Percentiles rank a stretch among this genome's conserved stretches.
These are phyloP conservation scores for Hyphopichia buzzinii DNA, from an alignment of 1,139 yeast species.

Conservation along the genomic window DNA sequence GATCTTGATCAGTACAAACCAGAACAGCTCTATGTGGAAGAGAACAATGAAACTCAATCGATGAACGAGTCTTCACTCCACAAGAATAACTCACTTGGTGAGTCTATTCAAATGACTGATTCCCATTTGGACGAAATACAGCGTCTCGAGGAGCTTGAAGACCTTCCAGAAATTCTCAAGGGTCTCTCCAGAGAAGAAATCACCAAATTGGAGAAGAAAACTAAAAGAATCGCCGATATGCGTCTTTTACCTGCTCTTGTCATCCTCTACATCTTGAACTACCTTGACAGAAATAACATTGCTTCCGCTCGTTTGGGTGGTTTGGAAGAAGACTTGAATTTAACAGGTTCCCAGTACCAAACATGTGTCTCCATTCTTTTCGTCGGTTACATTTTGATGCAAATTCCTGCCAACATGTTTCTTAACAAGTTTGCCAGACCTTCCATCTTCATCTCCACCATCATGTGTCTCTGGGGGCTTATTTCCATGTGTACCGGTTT, in stretches of 20 bases:
- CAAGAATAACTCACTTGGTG: not conserved
- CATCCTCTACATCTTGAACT: conserved; percentile 51
- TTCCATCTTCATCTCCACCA: conserved; percentile 46
- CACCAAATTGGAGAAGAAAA: conserved; percentile 34
- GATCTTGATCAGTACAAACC: not conserved
- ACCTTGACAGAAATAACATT: conserved; percentile 59
- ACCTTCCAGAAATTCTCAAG: conserved; percentile 31
- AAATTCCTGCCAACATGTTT: conserved; percentile 53
- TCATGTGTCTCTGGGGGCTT: conserved; percentile 54
- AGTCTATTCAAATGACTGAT: not conserved
- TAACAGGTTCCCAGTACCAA: conserved; percentile 51
- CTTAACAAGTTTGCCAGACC: conserved; percentile 52
- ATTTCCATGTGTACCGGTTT: conserved; percentile 48
- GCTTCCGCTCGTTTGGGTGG: conserved; percentile 64
- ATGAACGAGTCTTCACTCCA: not conserved
- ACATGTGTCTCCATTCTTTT: conserved; percentile 56
- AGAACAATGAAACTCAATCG: not conserved
- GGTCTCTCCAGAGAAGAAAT: conserved; percentile 36
- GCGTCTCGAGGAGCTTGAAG: not conserved
- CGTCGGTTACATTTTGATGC: conserved; percentile 61
- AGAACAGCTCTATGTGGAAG: not conserved
- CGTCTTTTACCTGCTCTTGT: conserved; percentile 56
- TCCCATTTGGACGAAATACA: not conserved
- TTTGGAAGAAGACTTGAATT: conserved; percentile 47
- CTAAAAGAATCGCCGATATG: conserved; percentile 46